Evolutionary conservation across 129 eudicot species (phyloP), one percentile per base, ranked within the genome.

Genomic region (Helianthus tuberosus): DNA sequence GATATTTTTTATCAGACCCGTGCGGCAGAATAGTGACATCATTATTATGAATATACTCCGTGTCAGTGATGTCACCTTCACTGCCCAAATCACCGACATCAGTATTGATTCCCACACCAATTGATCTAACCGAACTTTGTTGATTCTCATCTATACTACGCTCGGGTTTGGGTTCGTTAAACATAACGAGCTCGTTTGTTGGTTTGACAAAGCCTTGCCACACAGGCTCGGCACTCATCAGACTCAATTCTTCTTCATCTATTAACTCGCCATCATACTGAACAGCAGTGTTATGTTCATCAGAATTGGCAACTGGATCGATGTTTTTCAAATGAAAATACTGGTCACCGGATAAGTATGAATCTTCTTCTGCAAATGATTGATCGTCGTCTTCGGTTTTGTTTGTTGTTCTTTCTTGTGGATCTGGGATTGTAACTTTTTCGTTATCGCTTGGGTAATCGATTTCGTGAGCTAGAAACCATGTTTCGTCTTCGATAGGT

Each of bases 391-490:
- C 96, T 55, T 93, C 96, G 10, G 72, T 83, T 86, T 88, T 89
- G 85, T 63, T 81, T 69, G 84, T 75, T 63, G 66, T 80, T 71
- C 76, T 82, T 80, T 86, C 96, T 80, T 87, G 96, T 12, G 80
- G 84, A 74, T 92, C 92, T 66, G 91, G 96, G 62, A 75, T 87
- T 36, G 86, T 89, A 77, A 87, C 92, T 64, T 93, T 93, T 69
- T 90, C 98, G 55, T 88, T 93, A 82, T 93, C 98, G 36, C 98
- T 93, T 78, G 96, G 98, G 73, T 93, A 93, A 65, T 93, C 98
- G 53, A 93, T 90, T 86, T 93, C 98, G 81, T 93, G 98, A 46
- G 98, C 98, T 66, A 93, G 78, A 85, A 93, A 93, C 98, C 98
- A 93, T 69, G 96, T 73, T 82, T 93, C 98, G 14, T 93, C 98